phyloP scores from a whole-genome alignment of 176 grass and related monocot species.

The Zea mays region Zm-B73-REFERENCE-NAM-5.0 NC_050099.1:210543001-210543500 shows the following conservation, averaged over 20 bases:
- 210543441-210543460: constrained; percentile 35
- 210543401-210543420: constrained; percentile 25
- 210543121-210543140: too few relatives aligned
- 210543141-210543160: too few relatives aligned
- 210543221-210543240: constrained; percentile 27
- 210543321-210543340: constrained; percentile 28
- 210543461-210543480: constrained; percentile 26
- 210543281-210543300: constrained; percentile 23
- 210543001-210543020: too few relatives aligned
- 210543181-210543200: too few relatives aligned
- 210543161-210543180: too few relatives aligned
- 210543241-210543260: constrained; percentile 36
- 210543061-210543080: too few relatives aligned
- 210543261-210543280: constrained; percentile 22
- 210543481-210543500: constrained; percentile 45
- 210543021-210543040: too few relatives aligned
- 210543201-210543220: constrained; percentile 28
- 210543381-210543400: constrained; percentile 35
- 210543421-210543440: constrained; percentile 22
- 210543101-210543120: too few relatives aligned
- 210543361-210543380: constrained; percentile 42
- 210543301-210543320: constrained; percentile 11
- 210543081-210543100: too few relatives aligned
- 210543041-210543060: too few relatives aligned
- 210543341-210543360: constrained; percentile 42